A percentile compares a stretch with the other conserved stretches of the same genome.
Conservation (phyloP, 148 eudicot species). For the Nepenthes gracilis region DNA sequence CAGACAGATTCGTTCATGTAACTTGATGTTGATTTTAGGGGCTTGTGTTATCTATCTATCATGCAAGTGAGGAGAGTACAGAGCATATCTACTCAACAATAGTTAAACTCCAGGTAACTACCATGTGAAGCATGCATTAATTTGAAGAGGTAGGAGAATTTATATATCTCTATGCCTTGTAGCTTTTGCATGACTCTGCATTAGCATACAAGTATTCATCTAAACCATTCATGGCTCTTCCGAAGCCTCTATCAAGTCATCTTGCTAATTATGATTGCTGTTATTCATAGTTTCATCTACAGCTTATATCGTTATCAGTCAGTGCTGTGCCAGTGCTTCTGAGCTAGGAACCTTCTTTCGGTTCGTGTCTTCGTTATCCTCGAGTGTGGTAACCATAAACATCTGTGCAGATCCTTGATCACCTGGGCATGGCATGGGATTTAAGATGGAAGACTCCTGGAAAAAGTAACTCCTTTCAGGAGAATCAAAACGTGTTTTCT, state of each 20-base stretch:
- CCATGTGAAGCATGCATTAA: not conserved
- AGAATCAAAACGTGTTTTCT: conserved; percentile 29
- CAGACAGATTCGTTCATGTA: conserved; percentile 1
- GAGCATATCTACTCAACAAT: conserved; percentile 67
- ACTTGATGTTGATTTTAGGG: conserved; percentile 30
- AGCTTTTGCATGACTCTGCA: not conserved
- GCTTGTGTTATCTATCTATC: conserved; percentile 64
- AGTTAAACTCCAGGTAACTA: conserved; percentile 80
- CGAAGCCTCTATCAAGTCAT: too few species aligned
- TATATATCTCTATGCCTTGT: not conserved
- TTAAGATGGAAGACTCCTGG: conserved; percentile 54
- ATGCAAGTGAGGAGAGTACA: conserved; percentile 88
- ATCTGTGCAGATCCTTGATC: conserved; percentile 59
- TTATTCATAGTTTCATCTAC: not conserved
- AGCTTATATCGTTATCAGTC: not conserved
- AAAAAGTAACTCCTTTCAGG: conserved; percentile 14
- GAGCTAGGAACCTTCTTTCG: too few species aligned
- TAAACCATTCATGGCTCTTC: too few species aligned
- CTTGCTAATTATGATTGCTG: too few species aligned
- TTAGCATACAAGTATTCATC: too few species aligned
- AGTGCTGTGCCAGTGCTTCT: not conserved
- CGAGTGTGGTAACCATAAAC: not conserved
- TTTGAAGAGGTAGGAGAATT: not conserved
- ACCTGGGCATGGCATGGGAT: conserved; percentile 84
- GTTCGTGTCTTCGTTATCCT: not conserved